A percentile compares a stretch with the other conserved stretches of the same genome.
Evolutionary conservation across 306 rosid genomes (phyloP).

Genomic region (Quercus glauca): DNA sequence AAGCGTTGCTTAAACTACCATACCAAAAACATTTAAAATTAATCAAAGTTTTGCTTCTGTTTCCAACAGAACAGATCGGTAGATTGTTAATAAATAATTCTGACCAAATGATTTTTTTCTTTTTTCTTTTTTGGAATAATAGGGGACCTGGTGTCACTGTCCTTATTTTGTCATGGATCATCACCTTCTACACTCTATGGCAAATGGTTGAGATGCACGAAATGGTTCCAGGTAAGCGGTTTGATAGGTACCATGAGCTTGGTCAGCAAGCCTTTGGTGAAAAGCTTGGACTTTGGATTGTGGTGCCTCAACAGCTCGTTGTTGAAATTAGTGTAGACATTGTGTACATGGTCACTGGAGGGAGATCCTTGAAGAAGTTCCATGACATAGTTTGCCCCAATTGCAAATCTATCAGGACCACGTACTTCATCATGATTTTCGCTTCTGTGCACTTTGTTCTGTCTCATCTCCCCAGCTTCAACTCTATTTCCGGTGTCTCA

Average conservation of each 20-base stretch:
- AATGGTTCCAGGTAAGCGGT: slow-evolving; percentile 79
- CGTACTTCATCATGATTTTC: slow-evolving; percentile 59
- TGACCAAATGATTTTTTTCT: background rate
- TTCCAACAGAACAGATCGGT: background rate
- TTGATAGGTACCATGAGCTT: slow-evolving; percentile 81
- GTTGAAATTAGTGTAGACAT: slow-evolving; percentile 74
- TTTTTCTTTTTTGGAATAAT: background rate
- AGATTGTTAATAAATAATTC: background rate
- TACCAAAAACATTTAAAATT: background rate
- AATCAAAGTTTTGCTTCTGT: background rate
- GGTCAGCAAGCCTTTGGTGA: slow-evolving; percentile 83
- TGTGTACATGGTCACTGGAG: slow-evolving; percentile 76
- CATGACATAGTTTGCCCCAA: slow-evolving; percentile 45
- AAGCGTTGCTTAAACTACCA: too few species aligned
- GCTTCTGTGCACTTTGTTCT: slow-evolving; percentile 55
- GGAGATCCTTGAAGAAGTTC: slow-evolving; percentile 54
- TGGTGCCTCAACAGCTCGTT: slow-evolving; percentile 68
- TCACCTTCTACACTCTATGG: slow-evolving; percentile 79
- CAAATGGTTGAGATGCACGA: slow-evolving; percentile 97
- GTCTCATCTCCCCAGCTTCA: slow-evolving; percentile 71
- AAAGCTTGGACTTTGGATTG: slow-evolving; percentile 68
- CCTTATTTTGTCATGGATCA: slow-evolving; percentile 63
- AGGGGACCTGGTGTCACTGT: slow-evolving; percentile 67
- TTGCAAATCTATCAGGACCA: slow-evolving; percentile 32
- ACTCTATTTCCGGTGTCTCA: slow-evolving; percentile 64